Conservation (phyloP, 2,329 filamentous ascomycete species). For the Ceratocystis ficicola region DNA sequence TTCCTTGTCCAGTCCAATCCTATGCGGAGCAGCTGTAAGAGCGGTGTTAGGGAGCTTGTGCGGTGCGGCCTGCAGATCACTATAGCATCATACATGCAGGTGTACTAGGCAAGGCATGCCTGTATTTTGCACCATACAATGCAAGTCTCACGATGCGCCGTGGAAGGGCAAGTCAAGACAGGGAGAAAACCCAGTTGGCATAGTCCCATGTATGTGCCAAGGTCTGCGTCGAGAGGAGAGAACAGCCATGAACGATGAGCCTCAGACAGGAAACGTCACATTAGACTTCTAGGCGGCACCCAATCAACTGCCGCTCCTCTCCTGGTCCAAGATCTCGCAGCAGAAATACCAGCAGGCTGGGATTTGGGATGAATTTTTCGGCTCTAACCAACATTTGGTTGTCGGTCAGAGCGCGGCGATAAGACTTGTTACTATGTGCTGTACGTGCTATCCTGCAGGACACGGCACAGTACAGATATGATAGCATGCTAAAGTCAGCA, state of each 20-base stretch:
- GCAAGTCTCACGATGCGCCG: no score
- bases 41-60: not conserved
- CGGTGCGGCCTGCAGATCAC: not conserved
- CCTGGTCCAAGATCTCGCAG: not conserved
- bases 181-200: not conserved
- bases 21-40: not conserved
- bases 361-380: not conserved
- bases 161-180: no score
- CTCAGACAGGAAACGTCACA: not conserved
- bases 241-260: no score
- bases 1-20: not conserved
- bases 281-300: not conserved
- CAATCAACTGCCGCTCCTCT: not conserved
- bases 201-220: not conserved
- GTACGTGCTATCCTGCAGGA: no score
- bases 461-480: no score
- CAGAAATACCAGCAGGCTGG: conserved; percentile 1
- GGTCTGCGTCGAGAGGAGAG: no score
- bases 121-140: no score
- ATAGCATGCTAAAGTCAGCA: no score
- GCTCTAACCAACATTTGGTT: no score
- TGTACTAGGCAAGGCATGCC: not conserved
- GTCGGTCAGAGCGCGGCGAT: no score
- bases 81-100: not conserved
- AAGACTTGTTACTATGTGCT: no score